Base-by-base conservation (phyloP, 805 yeast species). In the Clavispora vitiphila region DNA sequence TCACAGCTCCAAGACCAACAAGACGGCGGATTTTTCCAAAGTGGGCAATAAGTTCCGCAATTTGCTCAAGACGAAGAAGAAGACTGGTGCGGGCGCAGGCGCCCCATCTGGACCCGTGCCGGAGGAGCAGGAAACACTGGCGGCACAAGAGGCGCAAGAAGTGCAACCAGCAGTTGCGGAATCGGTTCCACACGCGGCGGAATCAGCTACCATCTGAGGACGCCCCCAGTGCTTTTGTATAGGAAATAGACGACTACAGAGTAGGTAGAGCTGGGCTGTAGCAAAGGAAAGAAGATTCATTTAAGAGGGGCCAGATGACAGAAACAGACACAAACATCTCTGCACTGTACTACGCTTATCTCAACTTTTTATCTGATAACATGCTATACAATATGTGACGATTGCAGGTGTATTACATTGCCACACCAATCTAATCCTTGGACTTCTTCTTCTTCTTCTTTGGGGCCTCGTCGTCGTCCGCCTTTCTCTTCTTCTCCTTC, bases 371-470 rank as follows among this genome's bases (percentile, higher is more conserved):
- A 19, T 22, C 29, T 21, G 34, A 23, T 46, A 43, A 46, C 50
- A 50, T 50, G 54, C 53, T 50, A 50, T 50, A 46, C 47, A 42
- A 29, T 29, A 29, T 29, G 32, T 29, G 32, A 20, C 10, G 45
- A 43, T 50, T 35, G 40, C 32, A 23, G 27, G 34, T 37, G 30
- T 15, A 23, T 37, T 37, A 31, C 30, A 37, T 27, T n/a, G 18
- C 22, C 12, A 11, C 21, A 29, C 37, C 32, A 41, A 38, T 39
- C 50, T 62, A 69, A 55, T 65, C 72, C 68, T 68, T 67, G 39
- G 72, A 67, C 71, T 69, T 68, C 62, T 67, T 67, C 65, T 67
- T 65, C 64, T 65, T 67, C 58, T 68, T 66, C 55, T 66, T 64
- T 50, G 64, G 61, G 14, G 67, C 47, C 48, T 61, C 67, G 27